phyloP scores from a whole-genome alignment of 176 grass and related monocot genomes.

The Stipa capillata region DNA sequence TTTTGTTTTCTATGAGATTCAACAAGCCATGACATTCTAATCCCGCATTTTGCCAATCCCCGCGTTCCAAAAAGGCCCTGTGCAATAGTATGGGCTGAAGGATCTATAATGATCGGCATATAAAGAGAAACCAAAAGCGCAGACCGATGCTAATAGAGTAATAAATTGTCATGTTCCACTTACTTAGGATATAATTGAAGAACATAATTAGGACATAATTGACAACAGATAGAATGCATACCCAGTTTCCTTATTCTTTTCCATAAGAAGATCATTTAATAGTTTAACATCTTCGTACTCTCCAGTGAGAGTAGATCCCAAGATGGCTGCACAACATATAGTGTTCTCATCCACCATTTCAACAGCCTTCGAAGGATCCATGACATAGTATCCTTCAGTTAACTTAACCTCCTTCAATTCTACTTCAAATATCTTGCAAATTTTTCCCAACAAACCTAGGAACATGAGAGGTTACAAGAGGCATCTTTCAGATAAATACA shows the following conservation, averaged over 20 bases:
- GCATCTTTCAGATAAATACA: background rate
- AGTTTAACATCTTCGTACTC: slow-evolving; percentile 67
- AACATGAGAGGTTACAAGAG: background rate
- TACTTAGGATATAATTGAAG: background rate
- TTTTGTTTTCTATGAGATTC: too few relatives aligned
- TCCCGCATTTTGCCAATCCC: background rate
- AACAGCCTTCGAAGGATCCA: slow-evolving; percentile 63
- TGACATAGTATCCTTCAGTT: slow-evolving; percentile 54
- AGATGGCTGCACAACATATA: slow-evolving; percentile 62
- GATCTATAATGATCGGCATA: background rate
- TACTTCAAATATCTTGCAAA: slow-evolving; percentile 69
- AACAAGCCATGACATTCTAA: too few relatives aligned
- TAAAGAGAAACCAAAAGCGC: background rate
- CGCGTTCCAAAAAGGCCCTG: background rate
- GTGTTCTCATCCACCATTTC: slow-evolving; percentile 72
- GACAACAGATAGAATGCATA: background rate
- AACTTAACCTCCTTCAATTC: slow-evolving; percentile 74
- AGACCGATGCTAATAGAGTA: background rate
- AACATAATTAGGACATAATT: background rate
- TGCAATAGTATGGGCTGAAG: background rate
- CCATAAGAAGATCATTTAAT: slow-evolving; percentile 42
- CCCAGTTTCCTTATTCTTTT: slow-evolving; percentile 73
- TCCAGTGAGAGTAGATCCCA: slow-evolving; percentile 64
- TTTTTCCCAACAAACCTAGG: slow-evolving; percentile 71
- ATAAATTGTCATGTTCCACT: background rate